Base-by-base conservation (phyloP, 2,329 filamentous ascomycete species). In the Fusarium staphyleae region DNA sequence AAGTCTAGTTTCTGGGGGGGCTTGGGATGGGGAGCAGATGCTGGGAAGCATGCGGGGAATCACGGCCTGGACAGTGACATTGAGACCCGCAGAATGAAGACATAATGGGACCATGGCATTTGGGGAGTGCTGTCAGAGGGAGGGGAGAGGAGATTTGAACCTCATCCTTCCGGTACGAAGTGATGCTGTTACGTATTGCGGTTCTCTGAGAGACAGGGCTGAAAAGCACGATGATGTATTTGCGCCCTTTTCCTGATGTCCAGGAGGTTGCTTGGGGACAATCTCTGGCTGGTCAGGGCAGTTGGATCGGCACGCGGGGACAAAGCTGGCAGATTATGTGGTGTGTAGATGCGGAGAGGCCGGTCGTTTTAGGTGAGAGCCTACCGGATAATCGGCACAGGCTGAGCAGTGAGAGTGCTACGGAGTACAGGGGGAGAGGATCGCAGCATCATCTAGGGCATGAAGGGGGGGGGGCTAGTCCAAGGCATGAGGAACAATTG, bases 301-400 rank as follows among this genome's bases (percentile, higher is more conserved):
- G 7, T 13, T 12, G 4, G 5, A 3, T n/a, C n/a, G 19, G 19
- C 19, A 13, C 28, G 28, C 22, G 22, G 5, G 28, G 28, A 29
- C 28, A 9, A 10, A 29, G 12, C 28, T 29, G 28, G 28, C 28
- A 29, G 28, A n/a, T 5, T 11, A 13, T 32, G 28, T 29, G 53
- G 54, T 48, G 50, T 22, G 12, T 29, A 51, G 44, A 32, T 64
- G 62, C 61, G 62, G 62, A 53, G 62, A 63, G 48, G 41, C 58
- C 47, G 62, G 44, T 33, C 49, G 18, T 30, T n/a, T 9, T n/a
- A 5, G 37, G 36, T 26, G 42, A 19, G 41, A 41, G 28, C 50
- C 19, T 46, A 34, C 44, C 63, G 59, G 63, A 47, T 60, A 66
- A 28, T 37, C 60, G 63, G 63, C 63, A 65, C 49, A 14, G 35